A percentile compares a stretch with the other conserved stretches of the same genome.
These are phyloP conservation scores for Sphaerulina vaccinii DNA, from an alignment of 2,329 filamentous ascomycete genomes.

Conservation along the genomic window DNA sequence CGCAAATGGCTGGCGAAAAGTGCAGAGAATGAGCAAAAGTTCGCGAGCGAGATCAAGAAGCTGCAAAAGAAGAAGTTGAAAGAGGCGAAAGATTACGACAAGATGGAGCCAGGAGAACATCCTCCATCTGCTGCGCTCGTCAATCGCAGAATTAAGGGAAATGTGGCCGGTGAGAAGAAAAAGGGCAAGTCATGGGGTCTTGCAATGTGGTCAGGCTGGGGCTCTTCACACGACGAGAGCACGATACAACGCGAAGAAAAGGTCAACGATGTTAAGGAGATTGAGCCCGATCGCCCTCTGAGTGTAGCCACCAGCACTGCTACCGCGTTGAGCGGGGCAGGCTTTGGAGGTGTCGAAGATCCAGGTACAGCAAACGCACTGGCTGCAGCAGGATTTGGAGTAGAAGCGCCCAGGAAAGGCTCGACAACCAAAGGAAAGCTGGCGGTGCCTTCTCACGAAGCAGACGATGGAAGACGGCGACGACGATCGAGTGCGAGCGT, in stretches of 20 bases:
- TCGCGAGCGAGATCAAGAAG: conserved; percentile 64
- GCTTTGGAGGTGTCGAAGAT: neutral
- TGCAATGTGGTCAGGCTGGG: conserved; percentile 82
- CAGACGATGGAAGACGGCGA: conserved; percentile 21
- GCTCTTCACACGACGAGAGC: conserved; percentile 80
- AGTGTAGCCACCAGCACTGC: conserved; percentile 10
- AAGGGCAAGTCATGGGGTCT: conserved; percentile 63
- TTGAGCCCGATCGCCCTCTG: conserved; percentile 2
- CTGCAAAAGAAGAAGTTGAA: conserved; percentile 72
- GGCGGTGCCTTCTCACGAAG: conserved; percentile 14
- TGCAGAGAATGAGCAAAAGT: conserved; percentile 70
- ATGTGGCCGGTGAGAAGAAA: conserved; percentile 35
- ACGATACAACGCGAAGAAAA: conserved; percentile 64
- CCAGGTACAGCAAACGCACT: conserved; percentile 4
- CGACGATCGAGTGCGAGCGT: conserved; percentile 26
- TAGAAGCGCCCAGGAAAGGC: neutral
- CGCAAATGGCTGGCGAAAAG: conserved; percentile 80
- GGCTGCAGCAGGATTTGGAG: conserved; percentile 11
- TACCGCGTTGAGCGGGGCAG: neutral
- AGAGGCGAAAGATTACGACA: conserved; percentile 68
- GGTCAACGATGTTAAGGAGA: conserved; percentile 34
- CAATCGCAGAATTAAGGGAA: conserved; percentile 45
- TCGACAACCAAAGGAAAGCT: conserved; percentile 13
- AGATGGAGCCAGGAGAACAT: conserved; percentile 67
- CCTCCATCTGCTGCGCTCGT: conserved; percentile 78